Conservation (phyloP, 352 stramenopile genomes). For the Pythium phragmiticola region DNA sequence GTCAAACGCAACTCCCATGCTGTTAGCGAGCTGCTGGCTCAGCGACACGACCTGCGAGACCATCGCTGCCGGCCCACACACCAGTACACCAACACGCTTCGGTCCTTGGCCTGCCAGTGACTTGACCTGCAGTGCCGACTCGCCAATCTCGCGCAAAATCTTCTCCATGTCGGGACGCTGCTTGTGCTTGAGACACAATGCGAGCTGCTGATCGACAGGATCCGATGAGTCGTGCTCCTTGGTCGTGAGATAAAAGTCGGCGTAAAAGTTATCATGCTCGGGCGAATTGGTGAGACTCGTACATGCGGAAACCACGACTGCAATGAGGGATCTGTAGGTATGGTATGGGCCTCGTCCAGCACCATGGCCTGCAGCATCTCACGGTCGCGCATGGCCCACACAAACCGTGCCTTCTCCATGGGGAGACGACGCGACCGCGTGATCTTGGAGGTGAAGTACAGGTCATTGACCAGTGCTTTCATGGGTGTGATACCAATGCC, state of each 20-base stretch:
- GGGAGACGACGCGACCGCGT: conserved; percentile 4
- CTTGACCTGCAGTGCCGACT: neutral
- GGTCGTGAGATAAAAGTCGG: conserved; percentile 1
- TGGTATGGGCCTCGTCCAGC: conserved; percentile 6
- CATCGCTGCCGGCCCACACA: conserved; percentile 5
- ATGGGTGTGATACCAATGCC: conserved; percentile 59
- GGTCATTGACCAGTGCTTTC: conserved; percentile 45
- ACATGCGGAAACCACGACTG: no score
- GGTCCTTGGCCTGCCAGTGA: neutral
- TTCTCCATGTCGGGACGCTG: neutral
- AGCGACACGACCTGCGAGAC: conserved; percentile 2
- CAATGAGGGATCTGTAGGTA: no score
- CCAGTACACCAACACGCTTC: neutral
- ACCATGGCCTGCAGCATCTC: conserved; percentile 35
- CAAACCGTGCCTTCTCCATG: conserved; percentile 41
- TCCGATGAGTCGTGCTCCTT: neutral
- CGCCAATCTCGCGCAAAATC: neutral
- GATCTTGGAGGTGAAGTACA: conserved; percentile 27
- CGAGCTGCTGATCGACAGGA: neutral
- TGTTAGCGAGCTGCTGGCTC: neutral
- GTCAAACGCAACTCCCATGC: conserved; percentile 7
- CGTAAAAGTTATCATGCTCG: neutral
- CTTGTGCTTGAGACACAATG: neutral
- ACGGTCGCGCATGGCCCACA: conserved; percentile 43
- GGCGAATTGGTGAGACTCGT: neutral